Evolutionary conservation across 2,329 filamentous ascomycete species (phyloP).

Genomic region (Ustulina deusta): DNA sequence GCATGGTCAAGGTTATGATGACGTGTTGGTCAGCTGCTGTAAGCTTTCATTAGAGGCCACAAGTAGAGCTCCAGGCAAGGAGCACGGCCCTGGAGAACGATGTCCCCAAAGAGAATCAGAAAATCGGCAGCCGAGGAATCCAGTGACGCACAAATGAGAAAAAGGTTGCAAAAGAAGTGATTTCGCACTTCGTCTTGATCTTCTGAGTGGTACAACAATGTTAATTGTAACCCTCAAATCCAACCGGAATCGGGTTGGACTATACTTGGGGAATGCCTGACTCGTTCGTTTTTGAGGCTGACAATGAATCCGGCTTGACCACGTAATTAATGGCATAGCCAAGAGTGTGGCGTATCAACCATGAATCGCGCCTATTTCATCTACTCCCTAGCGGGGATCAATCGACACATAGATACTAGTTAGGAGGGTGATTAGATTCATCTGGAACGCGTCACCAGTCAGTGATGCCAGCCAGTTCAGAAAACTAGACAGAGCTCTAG

Average conservation of each 20-base stretch:
- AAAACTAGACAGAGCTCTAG: background rate
- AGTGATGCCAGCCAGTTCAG: background rate
- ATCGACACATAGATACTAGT: background rate
- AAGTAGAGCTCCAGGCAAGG: background rate
- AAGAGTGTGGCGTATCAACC: background rate
- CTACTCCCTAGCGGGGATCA: background rate
- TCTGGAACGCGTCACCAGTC: too few relatives aligned
- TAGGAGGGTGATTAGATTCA: too few relatives aligned
- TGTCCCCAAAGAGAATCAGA: background rate
- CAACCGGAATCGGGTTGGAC: too few relatives aligned
- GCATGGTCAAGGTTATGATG: constrained; percentile 1
- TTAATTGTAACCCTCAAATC: too few relatives aligned
- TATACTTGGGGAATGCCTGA: background rate
- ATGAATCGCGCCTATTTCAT: background rate
- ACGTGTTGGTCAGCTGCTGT: background rate
- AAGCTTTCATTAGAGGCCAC: background rate
- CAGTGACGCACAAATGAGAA: background rate
- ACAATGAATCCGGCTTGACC: background rate
- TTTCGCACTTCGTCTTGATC: background rate
- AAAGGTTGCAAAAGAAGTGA: background rate
- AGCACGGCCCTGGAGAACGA: background rate
- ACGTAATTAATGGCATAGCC: background rate
- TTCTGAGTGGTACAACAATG: background rate
- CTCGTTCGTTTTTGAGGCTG: background rate
- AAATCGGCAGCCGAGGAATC: background rate